These are phyloP conservation scores for Kazachstania taianensis DNA, from an alignment of 805 yeast genomes.

Conservation along the genomic window DNA sequence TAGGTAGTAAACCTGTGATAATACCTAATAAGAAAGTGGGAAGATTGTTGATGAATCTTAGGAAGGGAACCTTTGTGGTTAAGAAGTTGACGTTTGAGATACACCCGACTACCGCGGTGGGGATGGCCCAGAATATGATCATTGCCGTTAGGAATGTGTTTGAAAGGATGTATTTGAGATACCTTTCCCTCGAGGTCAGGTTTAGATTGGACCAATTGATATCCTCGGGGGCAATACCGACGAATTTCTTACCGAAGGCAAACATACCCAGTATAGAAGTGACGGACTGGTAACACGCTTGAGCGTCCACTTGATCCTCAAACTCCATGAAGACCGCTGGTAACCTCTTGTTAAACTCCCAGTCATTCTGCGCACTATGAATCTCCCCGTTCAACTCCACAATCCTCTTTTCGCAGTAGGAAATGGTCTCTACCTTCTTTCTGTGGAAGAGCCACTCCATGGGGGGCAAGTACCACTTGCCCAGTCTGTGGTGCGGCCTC, in stretches of 20 bases:
- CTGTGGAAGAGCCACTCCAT: slow-evolving; percentile 43
- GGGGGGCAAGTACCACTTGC: slow-evolving; percentile 28
- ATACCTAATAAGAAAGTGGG: slow-evolving; percentile 67
- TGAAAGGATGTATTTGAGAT: slow-evolving; percentile 48
- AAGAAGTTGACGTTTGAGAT: slow-evolving; percentile 77
- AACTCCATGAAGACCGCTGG: slow-evolving; percentile 77
- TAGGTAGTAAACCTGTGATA: slow-evolving; percentile 80
- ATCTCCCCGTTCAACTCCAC: slow-evolving; percentile 63
- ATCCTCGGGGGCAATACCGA: slow-evolving; percentile 71
- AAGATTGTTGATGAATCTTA: slow-evolving; percentile 64
- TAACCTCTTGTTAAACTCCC: slow-evolving; percentile 40
- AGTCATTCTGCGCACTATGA: slow-evolving; percentile 42
- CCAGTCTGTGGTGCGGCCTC: slow-evolving; percentile 73
- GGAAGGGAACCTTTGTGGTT: slow-evolving; percentile 61
- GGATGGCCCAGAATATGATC: slow-evolving; percentile 89
- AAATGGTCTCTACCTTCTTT: slow-evolving; percentile 74
- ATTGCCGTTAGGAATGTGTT: slow-evolving; percentile 51
- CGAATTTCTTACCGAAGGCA: slow-evolving; percentile 36
- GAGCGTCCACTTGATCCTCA: slow-evolving; percentile 76
- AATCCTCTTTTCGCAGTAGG: slow-evolving; percentile 56
- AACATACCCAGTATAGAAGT: slow-evolving; percentile 41
- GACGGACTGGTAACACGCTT: slow-evolving; percentile 77
- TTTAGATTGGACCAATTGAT: slow-evolving; percentile 74
- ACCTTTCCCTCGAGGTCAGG: slow-evolving; percentile 46
- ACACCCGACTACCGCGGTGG: slow-evolving; percentile 95